Evolutionary conservation across 306 rosid species (phyloP).

Genomic region (Cucumis melo): DNA sequence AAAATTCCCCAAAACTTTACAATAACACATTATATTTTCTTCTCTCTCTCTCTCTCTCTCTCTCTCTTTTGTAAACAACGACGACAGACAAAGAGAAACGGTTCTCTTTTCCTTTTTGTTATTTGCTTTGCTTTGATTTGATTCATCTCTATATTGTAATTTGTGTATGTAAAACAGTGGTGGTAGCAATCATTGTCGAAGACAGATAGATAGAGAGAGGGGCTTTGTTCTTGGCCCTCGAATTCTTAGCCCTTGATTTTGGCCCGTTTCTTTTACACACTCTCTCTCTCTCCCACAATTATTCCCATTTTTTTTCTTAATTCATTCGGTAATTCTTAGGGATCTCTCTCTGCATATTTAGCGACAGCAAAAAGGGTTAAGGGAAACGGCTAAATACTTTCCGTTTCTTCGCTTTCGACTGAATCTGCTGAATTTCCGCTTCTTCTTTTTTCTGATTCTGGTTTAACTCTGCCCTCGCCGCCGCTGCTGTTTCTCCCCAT

Average conservation of each 20-base stretch:
- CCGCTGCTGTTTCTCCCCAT: neutral
- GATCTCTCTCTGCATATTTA: slow-evolving; percentile 3
- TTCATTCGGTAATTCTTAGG: slow-evolving; percentile 3
- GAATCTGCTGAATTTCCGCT: neutral
- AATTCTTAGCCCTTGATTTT: neutral
- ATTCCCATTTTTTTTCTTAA: neutral
- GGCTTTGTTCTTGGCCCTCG: neutral
- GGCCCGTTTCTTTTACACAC: neutral
- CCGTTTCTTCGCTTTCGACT: neutral
- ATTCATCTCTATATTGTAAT: neutral
- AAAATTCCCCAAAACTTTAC: neutral
- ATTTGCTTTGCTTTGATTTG: neutral
- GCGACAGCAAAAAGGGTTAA: neutral
- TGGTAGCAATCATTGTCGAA: slow-evolving; percentile 11
- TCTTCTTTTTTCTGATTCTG: neutral
- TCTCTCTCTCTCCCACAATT: neutral
- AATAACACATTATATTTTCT: neutral
- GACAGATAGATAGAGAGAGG: slow-evolving; percentile 20
- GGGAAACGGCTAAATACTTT: neutral
- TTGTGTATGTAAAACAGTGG: too few relatives aligned
- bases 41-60: neutral
- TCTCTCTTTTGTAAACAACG: neutral
- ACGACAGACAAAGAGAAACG: slow-evolving; percentile 2
- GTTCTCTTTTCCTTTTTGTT: neutral
- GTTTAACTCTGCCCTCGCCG: neutral